These are phyloP conservation scores for Wallacemonas sp. DNA, from an alignment of 208 protist species.

Conservation along the genomic window DNA sequence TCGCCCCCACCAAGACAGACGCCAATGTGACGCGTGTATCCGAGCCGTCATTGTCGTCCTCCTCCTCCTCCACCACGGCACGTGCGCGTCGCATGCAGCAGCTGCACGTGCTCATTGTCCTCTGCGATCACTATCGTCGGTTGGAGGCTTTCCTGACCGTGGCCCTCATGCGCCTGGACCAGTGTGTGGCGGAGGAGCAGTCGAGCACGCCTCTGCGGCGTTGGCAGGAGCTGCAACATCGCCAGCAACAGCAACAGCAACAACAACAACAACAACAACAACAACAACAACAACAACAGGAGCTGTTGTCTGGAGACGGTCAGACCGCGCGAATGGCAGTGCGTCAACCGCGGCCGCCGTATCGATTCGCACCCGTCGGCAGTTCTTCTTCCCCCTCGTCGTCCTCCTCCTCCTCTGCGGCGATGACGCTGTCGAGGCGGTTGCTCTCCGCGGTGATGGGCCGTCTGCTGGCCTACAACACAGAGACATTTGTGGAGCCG, in stretches of 20 bases:
- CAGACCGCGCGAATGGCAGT: neutral
- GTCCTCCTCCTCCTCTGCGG: slow-evolving; percentile 23
- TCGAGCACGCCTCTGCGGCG: slow-evolving; percentile 1
- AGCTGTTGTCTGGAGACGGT: neutral
- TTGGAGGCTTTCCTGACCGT: slow-evolving; percentile 53
- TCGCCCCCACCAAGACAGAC: no score
- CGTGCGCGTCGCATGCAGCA: neutral
- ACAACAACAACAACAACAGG: neutral
- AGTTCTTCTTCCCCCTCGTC: no score
- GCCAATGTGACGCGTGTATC: no score
- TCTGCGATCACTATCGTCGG: slow-evolving; percentile 61
- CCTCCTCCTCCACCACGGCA: neutral
- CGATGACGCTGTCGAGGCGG: neutral
- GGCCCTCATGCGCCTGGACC: slow-evolving; percentile 39
- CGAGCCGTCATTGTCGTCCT: neutral
- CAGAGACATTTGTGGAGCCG: neutral
- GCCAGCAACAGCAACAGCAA: neutral
- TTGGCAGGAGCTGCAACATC: neutral
- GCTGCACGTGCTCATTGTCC: slow-evolving; percentile 40
- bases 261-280: neutral
- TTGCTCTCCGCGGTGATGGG: slow-evolving; percentile 17
- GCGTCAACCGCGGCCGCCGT: neutral
- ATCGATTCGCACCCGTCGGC: neutral
- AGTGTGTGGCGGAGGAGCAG: slow-evolving; percentile 1
- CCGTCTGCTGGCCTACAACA: slow-evolving; percentile 5